Percentiles rank a stretch among this genome's conserved stretches.
Conservation (phyloP, 2,329 filamentous ascomycete genomes). For the Microcyclospora tardicrescens region DNA sequence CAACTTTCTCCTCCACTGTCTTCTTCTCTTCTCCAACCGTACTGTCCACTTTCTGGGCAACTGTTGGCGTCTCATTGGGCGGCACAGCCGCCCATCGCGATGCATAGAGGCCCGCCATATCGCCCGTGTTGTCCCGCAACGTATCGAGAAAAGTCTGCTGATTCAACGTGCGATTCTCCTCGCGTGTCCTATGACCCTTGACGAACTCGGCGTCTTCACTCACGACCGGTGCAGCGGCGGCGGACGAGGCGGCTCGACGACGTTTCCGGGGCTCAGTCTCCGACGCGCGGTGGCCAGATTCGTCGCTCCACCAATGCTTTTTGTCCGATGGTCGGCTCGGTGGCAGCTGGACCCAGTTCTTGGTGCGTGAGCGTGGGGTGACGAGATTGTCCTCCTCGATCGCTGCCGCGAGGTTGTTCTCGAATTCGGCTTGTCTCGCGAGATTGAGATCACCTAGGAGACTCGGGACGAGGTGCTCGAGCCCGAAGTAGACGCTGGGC, state of each 20-base stretch:
- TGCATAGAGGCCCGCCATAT: slow-evolving; percentile 16
- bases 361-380: slow-evolving; percentile 19
- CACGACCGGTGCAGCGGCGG: background rate
- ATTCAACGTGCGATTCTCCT: slow-evolving; percentile 35
- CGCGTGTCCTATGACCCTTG: slow-evolving; percentile 28
- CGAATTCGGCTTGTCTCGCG: slow-evolving; percentile 3
- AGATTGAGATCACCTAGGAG: slow-evolving; percentile 14
- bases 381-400: slow-evolving; percentile 11
- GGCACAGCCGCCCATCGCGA: slow-evolving; percentile 20
- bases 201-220: background rate
- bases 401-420: background rate
- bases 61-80: slow-evolving; percentile 2
- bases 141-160: slow-evolving; percentile 38
- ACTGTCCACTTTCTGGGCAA: slow-evolving; percentile 1
- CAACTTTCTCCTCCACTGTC: slow-evolving; percentile 4
- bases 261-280: slow-evolving; percentile 30
- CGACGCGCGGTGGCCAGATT: slow-evolving; percentile 46
- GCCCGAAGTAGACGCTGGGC: slow-evolving; percentile 19
- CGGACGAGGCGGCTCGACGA: slow-evolving; percentile 5
- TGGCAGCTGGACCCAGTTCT: slow-evolving; percentile 21
- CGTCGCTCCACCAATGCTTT: slow-evolving; percentile 75
- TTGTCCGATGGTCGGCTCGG: slow-evolving; percentile 56
- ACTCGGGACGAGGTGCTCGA: slow-evolving; percentile 23
- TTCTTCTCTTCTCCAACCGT: slow-evolving; percentile 1
- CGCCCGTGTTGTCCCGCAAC: slow-evolving; percentile 26